Conservation (phyloP, 495 filamentous ascomycete species). For the Lasiosphaeria ovina region DNA sequence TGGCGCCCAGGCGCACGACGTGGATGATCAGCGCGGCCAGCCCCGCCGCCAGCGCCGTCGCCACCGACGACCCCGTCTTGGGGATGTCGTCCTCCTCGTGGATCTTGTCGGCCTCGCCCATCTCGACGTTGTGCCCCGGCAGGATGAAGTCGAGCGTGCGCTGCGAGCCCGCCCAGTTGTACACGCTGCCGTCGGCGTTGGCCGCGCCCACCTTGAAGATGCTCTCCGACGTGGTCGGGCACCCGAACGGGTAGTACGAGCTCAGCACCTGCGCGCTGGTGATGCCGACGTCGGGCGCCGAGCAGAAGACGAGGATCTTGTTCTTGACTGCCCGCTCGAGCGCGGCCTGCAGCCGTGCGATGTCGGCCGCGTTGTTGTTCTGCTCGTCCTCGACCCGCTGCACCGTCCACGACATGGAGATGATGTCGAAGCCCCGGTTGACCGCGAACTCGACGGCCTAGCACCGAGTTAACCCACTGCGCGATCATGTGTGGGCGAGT, state of each 20-base stretch:
- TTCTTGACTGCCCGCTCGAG: not conserved
- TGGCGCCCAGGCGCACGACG: slow-evolving; percentile 9
- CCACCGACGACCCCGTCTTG: slow-evolving; percentile 18
- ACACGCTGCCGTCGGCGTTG: slow-evolving; percentile 7
- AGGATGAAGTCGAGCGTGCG: slow-evolving; percentile 10
- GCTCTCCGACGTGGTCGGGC: not conserved
- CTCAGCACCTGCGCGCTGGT: not conserved
- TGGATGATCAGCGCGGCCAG: slow-evolving; percentile 15
- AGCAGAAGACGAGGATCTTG: slow-evolving; percentile 16
- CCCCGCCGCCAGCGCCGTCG: slow-evolving; percentile 16
- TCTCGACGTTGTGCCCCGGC: slow-evolving; percentile 8
- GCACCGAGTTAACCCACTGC: too few species aligned
- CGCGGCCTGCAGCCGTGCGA: slow-evolving; percentile 6
- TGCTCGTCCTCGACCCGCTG: slow-evolving; percentile 6
- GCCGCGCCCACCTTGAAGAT: slow-evolving; percentile 18
- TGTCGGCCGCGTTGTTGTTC: slow-evolving; percentile 5
- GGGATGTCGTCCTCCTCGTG: not conserved
- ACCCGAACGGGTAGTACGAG: slow-evolving; percentile 3
- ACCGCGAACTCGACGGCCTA: slow-evolving; percentile 15
- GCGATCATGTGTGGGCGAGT: not conserved
- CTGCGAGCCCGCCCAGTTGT: not conserved
- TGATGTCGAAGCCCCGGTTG: slow-evolving; percentile 11
- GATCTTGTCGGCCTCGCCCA: not conserved
- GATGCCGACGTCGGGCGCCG: slow-evolving; percentile 10
- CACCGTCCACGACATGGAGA: slow-evolving; percentile 22